Evolutionary conservation across 352 stramenopile genomes (phyloP).

Genomic region (Hyaloperonospora brassicae): DNA sequence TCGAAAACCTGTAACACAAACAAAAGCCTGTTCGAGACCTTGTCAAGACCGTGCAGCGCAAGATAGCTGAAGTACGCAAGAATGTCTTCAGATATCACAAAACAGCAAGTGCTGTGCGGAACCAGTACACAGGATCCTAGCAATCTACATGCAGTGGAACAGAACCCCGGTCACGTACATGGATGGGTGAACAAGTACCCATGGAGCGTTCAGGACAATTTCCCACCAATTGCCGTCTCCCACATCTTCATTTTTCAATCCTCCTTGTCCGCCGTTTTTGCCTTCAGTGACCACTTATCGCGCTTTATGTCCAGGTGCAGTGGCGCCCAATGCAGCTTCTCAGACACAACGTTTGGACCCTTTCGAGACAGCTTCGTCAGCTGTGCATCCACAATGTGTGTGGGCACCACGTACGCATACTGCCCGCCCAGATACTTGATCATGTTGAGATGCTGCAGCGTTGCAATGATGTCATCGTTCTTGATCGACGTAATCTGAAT

Average conservation of each 20-base stretch:
- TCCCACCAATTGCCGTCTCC: too few relatives aligned
- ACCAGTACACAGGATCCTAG: too few relatives aligned
- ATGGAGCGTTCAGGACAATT: too few relatives aligned
- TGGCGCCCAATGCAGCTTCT: slow-evolving; percentile 79
- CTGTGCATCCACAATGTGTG: slow-evolving; percentile 85
- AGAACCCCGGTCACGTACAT: too few relatives aligned
- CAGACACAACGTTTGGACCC: slow-evolving; percentile 52
- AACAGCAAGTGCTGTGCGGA: too few relatives aligned
- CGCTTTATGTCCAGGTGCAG: slow-evolving; percentile 80
- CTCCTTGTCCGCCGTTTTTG: slow-evolving; percentile 63
- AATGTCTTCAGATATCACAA: too few relatives aligned
- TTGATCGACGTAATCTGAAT: slow-evolving; percentile 83
- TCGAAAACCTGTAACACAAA: slow-evolving; percentile 14
- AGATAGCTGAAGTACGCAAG: too few relatives aligned
- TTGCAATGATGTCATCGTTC: slow-evolving; percentile 98
- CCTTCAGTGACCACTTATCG: slow-evolving; percentile 82
- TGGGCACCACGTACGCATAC: slow-evolving; percentile 95
- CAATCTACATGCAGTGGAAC: too few relatives aligned
- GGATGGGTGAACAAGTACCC: too few relatives aligned
- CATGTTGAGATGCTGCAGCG: slow-evolving; percentile 96
- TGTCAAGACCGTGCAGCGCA: too few relatives aligned
- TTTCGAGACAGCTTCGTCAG: slow-evolving; percentile 74
- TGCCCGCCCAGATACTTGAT: slow-evolving; percentile 99
- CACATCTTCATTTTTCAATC: slow-evolving; percentile 26
- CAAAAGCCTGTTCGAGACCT: background rate